These are phyloP conservation scores for Paramecium octaurelia DNA, from an alignment of 73 alveolate genomes.

Conservation along the genomic window DNA sequence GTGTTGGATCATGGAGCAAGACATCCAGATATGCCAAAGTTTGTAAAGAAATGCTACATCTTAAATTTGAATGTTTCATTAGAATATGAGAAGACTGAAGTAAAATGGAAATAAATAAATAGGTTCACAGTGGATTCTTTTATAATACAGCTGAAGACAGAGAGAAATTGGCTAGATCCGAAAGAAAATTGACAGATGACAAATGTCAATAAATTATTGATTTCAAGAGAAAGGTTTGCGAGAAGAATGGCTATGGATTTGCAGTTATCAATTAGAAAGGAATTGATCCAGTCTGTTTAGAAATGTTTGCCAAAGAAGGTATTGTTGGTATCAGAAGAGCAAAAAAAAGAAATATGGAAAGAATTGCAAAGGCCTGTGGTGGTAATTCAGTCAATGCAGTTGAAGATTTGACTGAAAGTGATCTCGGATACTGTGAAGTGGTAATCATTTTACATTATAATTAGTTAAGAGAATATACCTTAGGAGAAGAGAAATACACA, in stretches of 20 bases:
- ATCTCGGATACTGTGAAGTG: conserved; percentile 86
- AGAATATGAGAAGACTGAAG: conserved; percentile 99
- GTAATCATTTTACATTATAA: conserved; percentile 70
- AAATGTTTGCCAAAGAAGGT: conserved; percentile 98
- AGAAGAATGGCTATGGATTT: conserved; percentile 91
- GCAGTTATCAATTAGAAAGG: conserved; percentile 99
- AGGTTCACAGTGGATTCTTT: conserved; percentile 97
- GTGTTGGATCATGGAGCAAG: conserved; percentile 99
- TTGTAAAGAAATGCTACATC: conserved; percentile 91
- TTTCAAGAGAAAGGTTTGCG: conserved; percentile 95
- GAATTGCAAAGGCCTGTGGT: conserved; percentile 99
- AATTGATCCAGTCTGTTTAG: conserved; percentile 99
- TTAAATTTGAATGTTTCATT: conserved; percentile 97
- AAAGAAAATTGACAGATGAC: conserved; percentile 96
- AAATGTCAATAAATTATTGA: conserved; percentile 96
- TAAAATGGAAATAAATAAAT: background rate
- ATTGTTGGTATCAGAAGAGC: conserved; percentile 99
- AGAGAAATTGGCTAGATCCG: conserved; percentile 97
- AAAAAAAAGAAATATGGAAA: conserved; percentile 99
- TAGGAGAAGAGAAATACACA: conserved; percentile 99
- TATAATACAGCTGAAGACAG: conserved; percentile 98
- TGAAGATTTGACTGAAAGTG: conserved; percentile 96
- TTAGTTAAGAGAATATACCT: conserved; percentile 89
- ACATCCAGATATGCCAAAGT: conserved; percentile 95
- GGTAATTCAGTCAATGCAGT: conserved; percentile 99